Percentiles rank a stretch among this genome's conserved stretches.
Conservation (phyloP, 73 alveolate genomes). For the Diophrys sp. region DNA sequence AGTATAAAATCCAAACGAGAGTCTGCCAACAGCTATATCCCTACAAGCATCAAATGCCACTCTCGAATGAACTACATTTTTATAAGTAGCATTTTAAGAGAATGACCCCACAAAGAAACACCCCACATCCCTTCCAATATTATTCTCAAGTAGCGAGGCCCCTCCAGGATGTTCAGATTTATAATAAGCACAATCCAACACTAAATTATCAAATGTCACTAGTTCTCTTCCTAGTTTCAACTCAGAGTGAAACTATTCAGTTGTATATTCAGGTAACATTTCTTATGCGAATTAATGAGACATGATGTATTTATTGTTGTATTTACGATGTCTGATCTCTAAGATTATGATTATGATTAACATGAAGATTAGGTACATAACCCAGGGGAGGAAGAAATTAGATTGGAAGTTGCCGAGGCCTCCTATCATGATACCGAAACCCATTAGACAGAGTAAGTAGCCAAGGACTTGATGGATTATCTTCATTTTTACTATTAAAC, state of each 20-base stretch:
- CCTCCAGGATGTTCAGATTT: slow-evolving; percentile 2
- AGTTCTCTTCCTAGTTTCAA: slow-evolving; percentile 15
- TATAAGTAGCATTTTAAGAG: not conserved
- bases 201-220: slow-evolving; percentile 34
- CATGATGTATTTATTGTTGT: no score
- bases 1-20: not conserved
- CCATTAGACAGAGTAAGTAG: not conserved
- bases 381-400: not conserved
- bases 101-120: not conserved
- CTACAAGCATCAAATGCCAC: not conserved
- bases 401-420: not conserved
- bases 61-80: not conserved
- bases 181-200: slow-evolving; percentile 23
- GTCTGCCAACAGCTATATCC: not conserved
- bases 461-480: not conserved
- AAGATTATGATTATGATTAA: no score
- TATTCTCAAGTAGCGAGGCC: no score
- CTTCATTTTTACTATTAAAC: not conserved
- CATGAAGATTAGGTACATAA: not conserved
- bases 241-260: slow-evolving; percentile 11
- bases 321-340: no score
- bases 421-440: not conserved
- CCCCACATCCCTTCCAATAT: slow-evolving; percentile 16
- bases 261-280: no score
- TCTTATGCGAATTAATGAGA: no score